Evolutionary conservation across 768 basidiomycete species (phyloP).

Genomic region (Rhizopogon vulgaris): DNA sequence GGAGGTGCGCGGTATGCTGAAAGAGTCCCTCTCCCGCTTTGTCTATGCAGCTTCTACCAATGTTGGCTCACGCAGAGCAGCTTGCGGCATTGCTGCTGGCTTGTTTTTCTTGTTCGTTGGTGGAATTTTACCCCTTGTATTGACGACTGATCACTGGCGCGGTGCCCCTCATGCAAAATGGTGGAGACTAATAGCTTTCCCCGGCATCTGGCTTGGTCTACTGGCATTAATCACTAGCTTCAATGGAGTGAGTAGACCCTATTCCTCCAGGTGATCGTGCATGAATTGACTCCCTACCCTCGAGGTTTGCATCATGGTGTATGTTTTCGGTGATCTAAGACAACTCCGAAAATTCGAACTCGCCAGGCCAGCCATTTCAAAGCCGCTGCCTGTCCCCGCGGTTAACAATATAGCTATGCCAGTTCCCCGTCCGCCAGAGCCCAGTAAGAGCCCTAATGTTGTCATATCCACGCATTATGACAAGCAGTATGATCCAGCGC

Average conservation of each 20-base stretch:
- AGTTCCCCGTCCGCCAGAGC: background rate
- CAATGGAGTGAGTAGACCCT: constrained; percentile 45
- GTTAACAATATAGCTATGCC: constrained; percentile 11
- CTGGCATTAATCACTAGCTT: constrained; percentile 56
- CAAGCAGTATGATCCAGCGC: constrained; percentile 5
- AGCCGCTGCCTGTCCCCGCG: constrained; percentile 21
- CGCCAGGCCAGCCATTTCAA: constrained; percentile 59
- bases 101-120: constrained; percentile 41
- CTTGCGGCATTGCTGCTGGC: constrained; percentile 67
- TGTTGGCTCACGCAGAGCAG: constrained; percentile 62
- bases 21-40: constrained; percentile 59
- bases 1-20: constrained; percentile 53
- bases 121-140: constrained; percentile 45
- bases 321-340: constrained; percentile 72
- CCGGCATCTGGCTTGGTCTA: constrained; percentile 67
- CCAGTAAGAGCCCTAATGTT: background rate
- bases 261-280: background rate
- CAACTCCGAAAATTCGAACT: constrained; percentile 78
- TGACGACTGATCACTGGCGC: constrained; percentile 35
- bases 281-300: background rate
- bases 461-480: background rate
- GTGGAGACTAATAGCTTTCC: constrained; percentile 53
- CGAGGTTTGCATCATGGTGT: constrained; percentile 63
- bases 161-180: constrained; percentile 34
- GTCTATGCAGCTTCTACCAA: constrained; percentile 61